A percentile compares a stretch with the other conserved stretches of the same genome.
Evolutionary conservation across 768 basidiomycete genomes (phyloP).

Genomic region (Boletus barrowsii): DNA sequence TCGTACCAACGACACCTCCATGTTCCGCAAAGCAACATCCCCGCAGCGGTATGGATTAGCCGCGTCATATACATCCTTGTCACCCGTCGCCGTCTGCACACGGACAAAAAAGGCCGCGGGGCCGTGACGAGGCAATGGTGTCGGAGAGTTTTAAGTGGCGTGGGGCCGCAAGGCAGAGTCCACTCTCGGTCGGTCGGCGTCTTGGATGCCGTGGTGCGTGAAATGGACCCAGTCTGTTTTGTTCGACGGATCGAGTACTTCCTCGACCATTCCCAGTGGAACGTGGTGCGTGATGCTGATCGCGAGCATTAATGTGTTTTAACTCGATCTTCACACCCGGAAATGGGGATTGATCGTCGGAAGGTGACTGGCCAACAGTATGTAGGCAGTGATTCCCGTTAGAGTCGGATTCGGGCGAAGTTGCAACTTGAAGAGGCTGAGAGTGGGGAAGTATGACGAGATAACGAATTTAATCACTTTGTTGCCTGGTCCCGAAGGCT

Average conservation of each 20-base stretch:
- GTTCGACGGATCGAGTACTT: background rate
- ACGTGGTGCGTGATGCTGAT: background rate
- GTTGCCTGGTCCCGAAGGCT: background rate
- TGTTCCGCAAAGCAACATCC: conserved; percentile 36
- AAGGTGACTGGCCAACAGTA: background rate
- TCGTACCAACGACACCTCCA: conserved; percentile 38
- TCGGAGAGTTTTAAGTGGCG: conserved; percentile 2
- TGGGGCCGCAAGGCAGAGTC: conserved; percentile 15
- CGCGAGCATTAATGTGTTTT: background rate
- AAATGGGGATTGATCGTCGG: background rate
- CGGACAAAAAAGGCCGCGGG: conserved; percentile 38
- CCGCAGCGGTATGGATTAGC: conserved; percentile 41
- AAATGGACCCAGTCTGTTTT: background rate
- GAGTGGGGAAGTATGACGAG: background rate
- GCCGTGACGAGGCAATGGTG: conserved; percentile 6
- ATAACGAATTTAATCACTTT: background rate
- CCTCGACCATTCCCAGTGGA: background rate
- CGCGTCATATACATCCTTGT: conserved; percentile 34
- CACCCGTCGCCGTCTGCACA: conserved; percentile 43
- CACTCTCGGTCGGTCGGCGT: conserved; percentile 15
- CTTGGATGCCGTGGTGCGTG: background rate
- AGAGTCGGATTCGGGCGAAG: background rate
- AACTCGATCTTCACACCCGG: background rate
- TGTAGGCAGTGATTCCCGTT: background rate
- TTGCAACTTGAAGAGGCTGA: background rate